Base-by-base conservation (phyloP, 306 rosid genomes). In the Arachis stenosperma region DNA sequence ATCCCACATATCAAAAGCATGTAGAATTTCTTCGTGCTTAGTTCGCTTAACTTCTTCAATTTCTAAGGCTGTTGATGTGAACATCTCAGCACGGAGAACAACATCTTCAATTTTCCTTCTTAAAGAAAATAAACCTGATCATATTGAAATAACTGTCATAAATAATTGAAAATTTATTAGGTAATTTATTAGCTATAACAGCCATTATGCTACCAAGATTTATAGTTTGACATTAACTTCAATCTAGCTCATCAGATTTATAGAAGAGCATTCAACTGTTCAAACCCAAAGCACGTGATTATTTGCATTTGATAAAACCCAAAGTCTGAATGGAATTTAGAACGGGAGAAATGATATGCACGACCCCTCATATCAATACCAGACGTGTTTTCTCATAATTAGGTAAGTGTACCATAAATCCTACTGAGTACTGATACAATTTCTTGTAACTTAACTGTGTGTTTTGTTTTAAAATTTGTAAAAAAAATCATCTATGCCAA, bases 41-140 rank as follows among this genome's bases (percentile, higher is more conserved):
- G 76, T 88, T 84, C 87, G 48, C 41, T 64, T 86, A 33, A 84
- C 92, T 79, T 92, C 92, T 84, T 92, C 98, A 64, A 78, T 82
- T 86, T 86, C 89, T 71, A 92, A 87, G 40, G 93, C 96, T 51
- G 79, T 14, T 17, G 89, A 90, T 37, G 92, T 84, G 42, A 80
- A 70, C 85, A 73, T 77, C 74, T 92, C 96, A 52, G 96, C 98
- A 11, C 98, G 92, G 48, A 74, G 84, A 67, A 89, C 93, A 5
- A 90, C 79, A 71, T 89, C 96, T 70, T 88, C 96, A 58, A 89
- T 86, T 82, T 89, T 89, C 90, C 84, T 89, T 75, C 82, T 88
- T 55, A 89, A 78, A 33, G 96, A 88, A 85, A 86, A 92, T 61
- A 89, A 73, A 70, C 98, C 96, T 86, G 82, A 47, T 46, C 40